phyloP scores from a whole-genome alignment of 78 protist species.

The Dictyostelium capitatum region DNA sequence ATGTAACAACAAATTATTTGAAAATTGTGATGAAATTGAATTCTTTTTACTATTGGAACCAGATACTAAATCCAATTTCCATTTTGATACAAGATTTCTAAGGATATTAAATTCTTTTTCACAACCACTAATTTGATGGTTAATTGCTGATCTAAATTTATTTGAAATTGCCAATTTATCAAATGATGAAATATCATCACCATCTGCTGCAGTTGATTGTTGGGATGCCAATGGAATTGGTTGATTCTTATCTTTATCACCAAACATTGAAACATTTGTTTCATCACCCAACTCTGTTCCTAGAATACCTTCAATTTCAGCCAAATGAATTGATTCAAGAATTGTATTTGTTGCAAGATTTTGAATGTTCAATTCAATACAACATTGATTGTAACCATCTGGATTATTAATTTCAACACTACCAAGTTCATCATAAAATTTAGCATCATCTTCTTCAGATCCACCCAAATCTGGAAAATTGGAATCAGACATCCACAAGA shows the following conservation, averaged over 20 bases:
- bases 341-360: constrained; percentile 89
- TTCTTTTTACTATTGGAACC: constrained; percentile 35
- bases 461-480: constrained; percentile 94
- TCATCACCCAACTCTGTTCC: constrained; percentile 48
- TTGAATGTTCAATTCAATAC: constrained; percentile 86
- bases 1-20: constrained; percentile 86
- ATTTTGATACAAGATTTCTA: constrained; percentile 76
- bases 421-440: constrained; percentile 70
- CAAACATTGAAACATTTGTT: neutral
- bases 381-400: constrained; percentile 87
- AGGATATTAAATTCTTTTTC: constrained; percentile 84
- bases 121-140: constrained; percentile 52
- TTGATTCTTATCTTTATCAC: neutral
- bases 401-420: constrained; percentile 45
- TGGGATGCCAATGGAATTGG: neutral
- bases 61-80: constrained; percentile 77
- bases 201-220: neutral
- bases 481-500: constrained; percentile 90
- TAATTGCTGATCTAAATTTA: neutral
- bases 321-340: constrained; percentile 77
- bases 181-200: neutral
- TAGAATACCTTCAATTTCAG: constrained; percentile 74
- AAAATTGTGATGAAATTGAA: constrained; percentile 4
- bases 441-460: constrained; percentile 90
- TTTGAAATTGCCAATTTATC: neutral